Evolutionary conservation across 2,329 filamentous ascomycete genomes (phyloP).

Genomic region (Aotearoamyces nothofagi): DNA sequence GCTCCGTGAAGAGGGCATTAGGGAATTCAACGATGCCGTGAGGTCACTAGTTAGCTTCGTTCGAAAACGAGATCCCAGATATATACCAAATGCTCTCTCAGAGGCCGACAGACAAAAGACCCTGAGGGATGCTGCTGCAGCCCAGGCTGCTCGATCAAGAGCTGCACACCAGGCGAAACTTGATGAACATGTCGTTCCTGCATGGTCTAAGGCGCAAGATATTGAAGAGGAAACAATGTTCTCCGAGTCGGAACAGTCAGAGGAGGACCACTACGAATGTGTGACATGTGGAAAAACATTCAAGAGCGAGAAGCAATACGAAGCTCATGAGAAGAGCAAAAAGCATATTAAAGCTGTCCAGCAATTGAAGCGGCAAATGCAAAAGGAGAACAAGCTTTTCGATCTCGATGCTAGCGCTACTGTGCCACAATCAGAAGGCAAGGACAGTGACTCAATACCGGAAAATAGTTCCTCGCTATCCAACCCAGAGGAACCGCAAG

Average conservation of each 20-base stretch:
- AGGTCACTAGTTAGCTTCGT: constrained; percentile 76
- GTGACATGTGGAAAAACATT: constrained; percentile 67
- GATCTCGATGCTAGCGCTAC: constrained; percentile 23
- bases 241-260: constrained; percentile 31
- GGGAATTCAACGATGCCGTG: constrained; percentile 88
- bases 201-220: constrained; percentile 56
- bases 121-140: constrained; percentile 62
- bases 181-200: constrained; percentile 46
- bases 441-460: no score
- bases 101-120: constrained; percentile 69
- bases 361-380: constrained; percentile 69
- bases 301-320: constrained; percentile 81
- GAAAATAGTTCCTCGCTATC: background rate
- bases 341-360: constrained; percentile 84
- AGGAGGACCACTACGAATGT: constrained; percentile 52
- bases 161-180: constrained; percentile 68
- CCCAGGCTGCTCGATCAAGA: constrained; percentile 70
- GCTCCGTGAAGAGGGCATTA: constrained; percentile 63
- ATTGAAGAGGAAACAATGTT: constrained; percentile 40
- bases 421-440: background rate
- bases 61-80: constrained; percentile 80
- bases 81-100: constrained; percentile 59
- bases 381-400: constrained; percentile 55
- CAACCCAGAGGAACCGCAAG: background rate
- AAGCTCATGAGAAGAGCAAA: constrained; percentile 90